These are phyloP conservation scores for Phlebiopsis flavidoalba DNA, from an alignment of 768 basidiomycete genomes.

Conservation along the genomic window DNA sequence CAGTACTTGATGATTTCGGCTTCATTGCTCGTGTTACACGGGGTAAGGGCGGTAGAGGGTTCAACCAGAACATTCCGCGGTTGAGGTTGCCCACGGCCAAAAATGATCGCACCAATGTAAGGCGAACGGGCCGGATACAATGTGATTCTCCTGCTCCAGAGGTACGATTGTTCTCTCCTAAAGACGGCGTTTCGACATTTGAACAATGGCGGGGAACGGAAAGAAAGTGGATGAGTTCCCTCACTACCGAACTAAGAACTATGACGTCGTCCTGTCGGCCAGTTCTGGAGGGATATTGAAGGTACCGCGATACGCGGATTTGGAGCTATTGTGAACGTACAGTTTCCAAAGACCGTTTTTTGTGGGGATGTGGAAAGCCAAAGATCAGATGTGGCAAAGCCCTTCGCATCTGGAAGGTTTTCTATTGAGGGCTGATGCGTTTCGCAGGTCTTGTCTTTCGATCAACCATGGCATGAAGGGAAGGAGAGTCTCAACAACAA, in stretches of 20 bases:
- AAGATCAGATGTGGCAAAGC: conserved; percentile 17
- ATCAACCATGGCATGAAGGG: too few species aligned
- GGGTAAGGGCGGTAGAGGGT: background rate
- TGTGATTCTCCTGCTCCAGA: conserved; percentile 18
- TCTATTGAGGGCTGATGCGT: conserved; percentile 2
- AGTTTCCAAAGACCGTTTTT: conserved; percentile 25
- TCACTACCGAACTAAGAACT: conserved; percentile 17
- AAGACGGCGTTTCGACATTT: too few species aligned
- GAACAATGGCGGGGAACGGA: too few species aligned
- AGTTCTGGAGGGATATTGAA: conserved; percentile 14
- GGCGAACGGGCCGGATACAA: conserved; percentile 23
- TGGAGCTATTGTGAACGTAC: conserved; percentile 10
- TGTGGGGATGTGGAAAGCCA: conserved; percentile 12
- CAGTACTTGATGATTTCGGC: conserved; percentile 2
- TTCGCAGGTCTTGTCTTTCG: conserved; percentile 9
- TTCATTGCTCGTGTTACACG: conserved; percentile 5
- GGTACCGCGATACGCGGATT: too few species aligned
- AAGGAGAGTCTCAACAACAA: background rate
- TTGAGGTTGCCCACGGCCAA: conserved; percentile 28
- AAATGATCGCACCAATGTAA: conserved; percentile 30
- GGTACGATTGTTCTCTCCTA: conserved; percentile 15
- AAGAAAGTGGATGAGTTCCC: background rate
- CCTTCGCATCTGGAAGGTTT: conserved; percentile 12
- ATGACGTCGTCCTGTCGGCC: conserved; percentile 40
- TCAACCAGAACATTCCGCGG: conserved; percentile 15